Evolutionary conservation across 805 yeast species (phyloP).

Genomic region (Pichia nakasei): DNA sequence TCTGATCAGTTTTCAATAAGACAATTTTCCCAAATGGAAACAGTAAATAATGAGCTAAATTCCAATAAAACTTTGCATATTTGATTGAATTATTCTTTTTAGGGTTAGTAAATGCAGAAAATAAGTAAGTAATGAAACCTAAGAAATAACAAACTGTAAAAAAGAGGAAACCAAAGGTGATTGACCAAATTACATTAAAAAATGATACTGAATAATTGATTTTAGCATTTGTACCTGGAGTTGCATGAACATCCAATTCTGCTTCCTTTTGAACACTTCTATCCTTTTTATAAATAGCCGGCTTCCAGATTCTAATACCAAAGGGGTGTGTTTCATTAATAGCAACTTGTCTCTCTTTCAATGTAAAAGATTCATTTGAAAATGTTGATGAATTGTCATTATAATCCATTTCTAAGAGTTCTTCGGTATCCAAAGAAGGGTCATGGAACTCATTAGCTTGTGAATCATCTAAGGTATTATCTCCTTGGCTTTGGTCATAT

Average conservation of each 20-base stretch:
- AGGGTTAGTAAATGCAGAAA: conserved; percentile 36
- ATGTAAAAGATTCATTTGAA: conserved; percentile 75
- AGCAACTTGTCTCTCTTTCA: conserved; percentile 90
- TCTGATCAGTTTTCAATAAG: conserved; percentile 64
- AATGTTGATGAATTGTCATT: conserved; percentile 30
- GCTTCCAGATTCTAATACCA: conserved; percentile 98
- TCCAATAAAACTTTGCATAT: conserved; percentile 53
- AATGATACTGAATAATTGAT: conserved; percentile 55
- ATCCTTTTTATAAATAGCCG: conserved; percentile 86
- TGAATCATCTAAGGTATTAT: too few relatives aligned
- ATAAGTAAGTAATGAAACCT: conserved; percentile 36
- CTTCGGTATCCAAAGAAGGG: conserved; percentile 8
- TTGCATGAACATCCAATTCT: conserved; percentile 86
- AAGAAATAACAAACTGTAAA: conserved; percentile 44
- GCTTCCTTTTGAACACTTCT: conserved; percentile 90
- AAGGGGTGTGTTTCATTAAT: conserved; percentile 96
- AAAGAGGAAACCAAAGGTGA: conserved; percentile 61
- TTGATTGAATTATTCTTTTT: conserved; percentile 40
- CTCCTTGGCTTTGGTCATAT: not conserved
- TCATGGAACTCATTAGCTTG: conserved; percentile 7
- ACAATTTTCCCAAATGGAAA: conserved; percentile 90
- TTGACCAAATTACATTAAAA: conserved; percentile 67
- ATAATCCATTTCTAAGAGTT: conserved; percentile 20
- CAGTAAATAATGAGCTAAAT: conserved; percentile 61
- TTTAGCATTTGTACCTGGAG: conserved; percentile 33